A percentile compares a stretch with the other conserved stretches of the same genome.
Conservation (phyloP, 371 early-diverging fungal genomes). For the Mucor plumbeus region DNA sequence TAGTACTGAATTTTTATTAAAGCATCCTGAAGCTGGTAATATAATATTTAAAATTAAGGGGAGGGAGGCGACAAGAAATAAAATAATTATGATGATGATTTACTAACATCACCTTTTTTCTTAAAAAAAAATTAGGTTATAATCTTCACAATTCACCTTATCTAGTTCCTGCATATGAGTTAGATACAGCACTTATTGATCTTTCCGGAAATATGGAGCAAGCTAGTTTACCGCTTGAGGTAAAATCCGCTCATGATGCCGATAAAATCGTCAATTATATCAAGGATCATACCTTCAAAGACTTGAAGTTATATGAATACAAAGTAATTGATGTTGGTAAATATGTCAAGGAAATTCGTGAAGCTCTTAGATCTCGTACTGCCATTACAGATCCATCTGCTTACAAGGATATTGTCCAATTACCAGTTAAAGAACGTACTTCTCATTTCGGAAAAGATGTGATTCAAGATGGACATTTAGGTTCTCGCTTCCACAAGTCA, state of each 20-base stretch:
- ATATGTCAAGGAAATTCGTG: slow-evolving; percentile 46
- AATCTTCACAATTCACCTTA: slow-evolving; percentile 95
- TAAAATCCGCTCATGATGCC: slow-evolving; percentile 72
- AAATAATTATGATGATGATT: slow-evolving; percentile 6
- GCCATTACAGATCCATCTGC: slow-evolving; percentile 27
- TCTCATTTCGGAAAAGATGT: slow-evolving; percentile 40
- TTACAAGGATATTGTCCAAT: slow-evolving; percentile 26
- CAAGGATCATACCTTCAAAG: slow-evolving; percentile 61
- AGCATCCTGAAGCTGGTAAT: slow-evolving; percentile 93
- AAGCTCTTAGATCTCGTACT: slow-evolving; percentile 33
- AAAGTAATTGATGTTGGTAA: slow-evolving; percentile 74
- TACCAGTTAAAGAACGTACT: slow-evolving; percentile 52
- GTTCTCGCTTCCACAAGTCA: slow-evolving; percentile 57
- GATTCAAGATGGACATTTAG: slow-evolving; percentile 43
- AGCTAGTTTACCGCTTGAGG: slow-evolving; percentile 50
- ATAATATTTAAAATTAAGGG: not conserved
- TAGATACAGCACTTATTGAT: slow-evolving; percentile 83
- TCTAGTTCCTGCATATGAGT: slow-evolving; percentile 88
- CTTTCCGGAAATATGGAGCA: slow-evolving; percentile 69
- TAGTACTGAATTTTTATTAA: slow-evolving; percentile 86
- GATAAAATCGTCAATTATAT: slow-evolving; percentile 67
- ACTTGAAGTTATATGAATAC: slow-evolving; percentile 88
- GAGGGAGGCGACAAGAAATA: not conserved
- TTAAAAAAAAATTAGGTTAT: slow-evolving; percentile 71
- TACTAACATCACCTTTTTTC: not conserved